Percentiles rank a stretch among this genome's conserved stretches.
These are phyloP conservation scores for Periconia macrospinosa DNA, from an alignment of 2,329 filamentous ascomycete genomes.

Conservation along the genomic window DNA sequence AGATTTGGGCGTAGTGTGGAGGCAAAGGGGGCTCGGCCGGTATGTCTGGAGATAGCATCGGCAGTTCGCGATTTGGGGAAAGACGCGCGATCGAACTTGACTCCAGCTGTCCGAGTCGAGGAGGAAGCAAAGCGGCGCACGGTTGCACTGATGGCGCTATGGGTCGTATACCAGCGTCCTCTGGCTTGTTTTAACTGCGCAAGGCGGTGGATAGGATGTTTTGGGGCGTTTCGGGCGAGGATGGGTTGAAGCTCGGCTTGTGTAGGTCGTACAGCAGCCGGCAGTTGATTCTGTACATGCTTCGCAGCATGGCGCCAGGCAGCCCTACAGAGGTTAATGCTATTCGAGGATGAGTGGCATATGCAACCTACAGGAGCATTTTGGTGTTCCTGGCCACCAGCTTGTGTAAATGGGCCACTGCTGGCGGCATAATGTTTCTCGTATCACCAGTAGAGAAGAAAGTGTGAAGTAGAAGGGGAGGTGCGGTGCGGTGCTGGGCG, in stretches of 20 bases:
- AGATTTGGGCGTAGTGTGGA: slow-evolving; percentile 88
- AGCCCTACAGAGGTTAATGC: slow-evolving; percentile 40
- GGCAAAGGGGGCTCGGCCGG: slow-evolving; percentile 81
- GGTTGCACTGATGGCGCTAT: slow-evolving; percentile 47
- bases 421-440: slow-evolving; percentile 39
- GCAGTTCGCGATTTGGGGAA: slow-evolving; percentile 61
- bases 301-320: slow-evolving; percentile 52
- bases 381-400: slow-evolving; percentile 47
- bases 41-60: slow-evolving; percentile 62
- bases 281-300: slow-evolving; percentile 49
- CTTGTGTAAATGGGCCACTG: slow-evolving; percentile 41
- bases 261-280: slow-evolving; percentile 46
- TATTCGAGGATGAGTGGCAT: not conserved
- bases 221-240: slow-evolving; percentile 58
- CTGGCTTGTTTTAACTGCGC: slow-evolving; percentile 66
- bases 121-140: slow-evolving; percentile 58
- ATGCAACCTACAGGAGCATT: slow-evolving; percentile 41
- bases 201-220: slow-evolving; percentile 63
- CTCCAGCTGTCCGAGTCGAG: slow-evolving; percentile 39
- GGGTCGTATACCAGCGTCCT: slow-evolving; percentile 65
- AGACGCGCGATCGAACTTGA: slow-evolving; percentile 54
- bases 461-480: slow-evolving; percentile 8
- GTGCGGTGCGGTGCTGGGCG: slow-evolving; percentile 21
- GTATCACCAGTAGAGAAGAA: slow-evolving; percentile 19
- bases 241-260: slow-evolving; percentile 60